Evolutionary conservation across 768 basidiomycete genomes (phyloP).

Genomic region (Amanita pallidorosea): DNA sequence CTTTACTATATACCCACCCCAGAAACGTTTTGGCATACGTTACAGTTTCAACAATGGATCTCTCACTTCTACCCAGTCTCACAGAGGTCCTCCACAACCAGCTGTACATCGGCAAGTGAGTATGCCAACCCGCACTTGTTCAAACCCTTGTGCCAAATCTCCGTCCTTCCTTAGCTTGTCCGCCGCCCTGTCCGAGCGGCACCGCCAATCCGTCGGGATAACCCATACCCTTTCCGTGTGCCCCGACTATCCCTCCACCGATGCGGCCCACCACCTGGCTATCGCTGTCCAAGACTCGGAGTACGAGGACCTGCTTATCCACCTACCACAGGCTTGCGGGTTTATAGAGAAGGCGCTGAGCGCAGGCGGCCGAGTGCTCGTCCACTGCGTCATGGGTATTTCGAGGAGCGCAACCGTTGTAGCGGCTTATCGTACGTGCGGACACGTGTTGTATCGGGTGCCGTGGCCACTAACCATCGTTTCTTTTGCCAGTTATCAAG

Average conservation of each 20-base stretch:
- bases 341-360: constrained; percentile 55
- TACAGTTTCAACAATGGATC: too few relatives aligned
- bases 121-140: neutral
- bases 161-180: constrained; percentile 22
- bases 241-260: constrained; percentile 36
- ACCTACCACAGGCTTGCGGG: constrained; percentile 43
- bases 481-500: constrained; percentile 23
- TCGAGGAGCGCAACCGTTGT: constrained; percentile 58
- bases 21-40: neutral
- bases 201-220: constrained; percentile 24
- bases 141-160: neutral
- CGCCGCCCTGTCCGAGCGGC: constrained; percentile 22
- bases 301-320: constrained; percentile 48
- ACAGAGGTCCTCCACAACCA: neutral
- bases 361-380: constrained; percentile 44
- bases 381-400: constrained; percentile 68
- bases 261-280: constrained; percentile 26
- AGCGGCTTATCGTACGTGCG: constrained; percentile 39
- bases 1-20: neutral
- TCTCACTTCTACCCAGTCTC: neutral
- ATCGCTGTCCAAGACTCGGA: constrained; percentile 35
- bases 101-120: constrained; percentile 4
- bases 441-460: constrained; percentile 20
- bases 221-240: constrained; percentile 52
- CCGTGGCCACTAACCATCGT: neutral